phyloP scores from a whole-genome alignment of 139 green algal genomes.

The Pleodorina starrii region DNA sequence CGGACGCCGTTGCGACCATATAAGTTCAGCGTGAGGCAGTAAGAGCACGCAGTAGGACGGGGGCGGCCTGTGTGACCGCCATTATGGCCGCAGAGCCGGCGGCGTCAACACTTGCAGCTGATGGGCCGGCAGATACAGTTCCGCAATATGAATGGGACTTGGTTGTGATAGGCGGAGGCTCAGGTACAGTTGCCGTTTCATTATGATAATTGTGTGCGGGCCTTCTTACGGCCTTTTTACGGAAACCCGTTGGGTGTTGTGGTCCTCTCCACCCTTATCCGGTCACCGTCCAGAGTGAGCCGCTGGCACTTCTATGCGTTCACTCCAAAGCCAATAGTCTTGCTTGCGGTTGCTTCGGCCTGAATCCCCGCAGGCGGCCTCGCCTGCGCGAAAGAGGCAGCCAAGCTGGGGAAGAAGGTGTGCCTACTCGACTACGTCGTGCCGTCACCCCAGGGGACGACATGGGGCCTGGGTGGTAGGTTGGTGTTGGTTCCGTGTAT shows the following conservation, averaged over 20 bases:
- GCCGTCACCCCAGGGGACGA: constrained; percentile 61
- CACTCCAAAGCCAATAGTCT: too few species aligned
- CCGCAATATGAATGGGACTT: constrained; percentile 59
- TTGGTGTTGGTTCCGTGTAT: neutral
- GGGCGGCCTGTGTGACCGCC: too few species aligned
- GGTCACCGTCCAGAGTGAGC: too few species aligned
- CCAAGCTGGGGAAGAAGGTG: constrained; percentile 58
- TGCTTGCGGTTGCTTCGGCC: too few species aligned
- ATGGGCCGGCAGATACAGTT: neutral
- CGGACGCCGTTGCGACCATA: too few species aligned
- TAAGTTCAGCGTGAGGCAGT: too few species aligned
- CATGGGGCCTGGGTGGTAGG: constrained; percentile 58
- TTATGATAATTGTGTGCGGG: neutral
- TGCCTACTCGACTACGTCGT: constrained; percentile 73
- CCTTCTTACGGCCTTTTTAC: neutral
- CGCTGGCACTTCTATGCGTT: too few species aligned
- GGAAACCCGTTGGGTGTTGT: too few species aligned
- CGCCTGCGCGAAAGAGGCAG: constrained; percentile 67
- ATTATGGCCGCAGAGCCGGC: too few species aligned
- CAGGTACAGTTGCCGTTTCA: constrained; percentile 43
- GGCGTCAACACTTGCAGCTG: too few species aligned
- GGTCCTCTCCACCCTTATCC: too few species aligned
- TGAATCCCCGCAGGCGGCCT: constrained; percentile 57
- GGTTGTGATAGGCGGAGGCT: constrained; percentile 76
- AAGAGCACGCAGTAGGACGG: too few species aligned